Percentiles rank a stretch among this genome's conserved stretches.
Conservation (phyloP, 768 basidiomycete species). For the Amanita phalloides region DNA sequence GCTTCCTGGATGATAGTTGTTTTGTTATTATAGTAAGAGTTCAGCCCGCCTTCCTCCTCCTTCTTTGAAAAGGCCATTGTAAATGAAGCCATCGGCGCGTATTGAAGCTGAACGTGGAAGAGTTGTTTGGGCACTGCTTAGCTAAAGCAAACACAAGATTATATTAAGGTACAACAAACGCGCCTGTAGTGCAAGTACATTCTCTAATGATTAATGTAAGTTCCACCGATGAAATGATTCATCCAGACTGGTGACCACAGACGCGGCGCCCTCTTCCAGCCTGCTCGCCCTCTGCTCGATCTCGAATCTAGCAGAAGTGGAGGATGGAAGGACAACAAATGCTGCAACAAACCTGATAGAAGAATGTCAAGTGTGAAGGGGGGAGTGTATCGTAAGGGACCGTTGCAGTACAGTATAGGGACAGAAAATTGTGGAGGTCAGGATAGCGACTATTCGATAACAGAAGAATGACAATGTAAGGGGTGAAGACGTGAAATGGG, state of each 20-base stretch:
- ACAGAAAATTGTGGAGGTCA: constrained; percentile 11
- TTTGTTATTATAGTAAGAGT: constrained; percentile 93
- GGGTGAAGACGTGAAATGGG: constrained; percentile 11
- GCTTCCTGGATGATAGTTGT: constrained; percentile 98
- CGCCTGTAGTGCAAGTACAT: constrained; percentile 3
- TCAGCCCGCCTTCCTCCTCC: constrained; percentile 91
- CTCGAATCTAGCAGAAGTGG: constrained; percentile 36
- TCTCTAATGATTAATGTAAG: constrained; percentile 4
- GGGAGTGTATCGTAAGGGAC: constrained; percentile 6
- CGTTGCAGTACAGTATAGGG: constrained; percentile 7
- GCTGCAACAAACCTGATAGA: constrained; percentile 9
- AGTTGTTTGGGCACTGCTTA: background rate
- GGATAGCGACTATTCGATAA: constrained; percentile 8
- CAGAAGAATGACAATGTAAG: constrained; percentile 11
- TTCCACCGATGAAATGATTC: background rate
- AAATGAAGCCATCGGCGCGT: constrained; percentile 34
- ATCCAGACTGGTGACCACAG: constrained; percentile 15
- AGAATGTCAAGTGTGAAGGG: background rate
- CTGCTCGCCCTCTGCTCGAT: constrained; percentile 43
- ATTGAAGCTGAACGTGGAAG: background rate
- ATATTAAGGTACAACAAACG: constrained; percentile 2
- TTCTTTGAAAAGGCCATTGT: constrained; percentile 83
- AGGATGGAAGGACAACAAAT: constrained; percentile 60
- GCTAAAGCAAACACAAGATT: background rate
- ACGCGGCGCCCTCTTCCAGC: constrained; percentile 67